These are phyloP conservation scores for Beauveria caledonica DNA, from an alignment of 2,329 filamentous ascomycete species.

Conservation along the genomic window DNA sequence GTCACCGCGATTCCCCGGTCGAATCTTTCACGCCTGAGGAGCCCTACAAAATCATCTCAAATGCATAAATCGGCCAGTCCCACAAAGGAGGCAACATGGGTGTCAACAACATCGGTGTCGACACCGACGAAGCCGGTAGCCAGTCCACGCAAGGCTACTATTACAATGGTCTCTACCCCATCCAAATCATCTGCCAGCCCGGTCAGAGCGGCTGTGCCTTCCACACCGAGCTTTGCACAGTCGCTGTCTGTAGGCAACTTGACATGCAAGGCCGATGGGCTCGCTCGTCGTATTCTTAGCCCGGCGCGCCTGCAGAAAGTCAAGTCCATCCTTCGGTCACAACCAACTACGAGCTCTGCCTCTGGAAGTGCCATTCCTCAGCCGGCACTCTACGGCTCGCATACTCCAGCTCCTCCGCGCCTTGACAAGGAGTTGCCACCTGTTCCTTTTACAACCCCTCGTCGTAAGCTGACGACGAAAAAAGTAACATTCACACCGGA, in stretches of 20 bases:
- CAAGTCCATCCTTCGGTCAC: constrained; percentile 48
- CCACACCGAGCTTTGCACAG: constrained; percentile 31
- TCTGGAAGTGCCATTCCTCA: constrained; percentile 41
- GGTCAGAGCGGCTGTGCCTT: neutral
- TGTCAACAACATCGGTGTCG: constrained; percentile 24
- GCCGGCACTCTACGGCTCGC: constrained; percentile 30
- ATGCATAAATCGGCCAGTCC: constrained; percentile 41
- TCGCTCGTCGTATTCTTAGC: constrained; percentile 34
- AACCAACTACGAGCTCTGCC: constrained; percentile 27
- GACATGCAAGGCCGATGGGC: constrained; percentile 24
- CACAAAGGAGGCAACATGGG: constrained; percentile 18
- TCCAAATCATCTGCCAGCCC: constrained; percentile 3
- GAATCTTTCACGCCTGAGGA: constrained; percentile 54
- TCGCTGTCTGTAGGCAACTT: constrained; percentile 43
- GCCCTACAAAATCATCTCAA: constrained; percentile 66
- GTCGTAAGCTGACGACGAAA: constrained; percentile 55
- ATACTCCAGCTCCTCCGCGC: constrained; percentile 37
- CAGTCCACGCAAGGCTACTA: constrained; percentile 1
- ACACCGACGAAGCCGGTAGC: constrained; percentile 39
- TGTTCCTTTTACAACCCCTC: constrained; percentile 55
- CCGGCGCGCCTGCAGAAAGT: constrained; percentile 46
- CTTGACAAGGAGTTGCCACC: constrained; percentile 45
- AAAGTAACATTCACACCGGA: constrained; percentile 73
- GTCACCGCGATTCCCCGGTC: constrained; percentile 33
- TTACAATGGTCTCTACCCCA: neutral